Evolutionary conservation across 2,329 filamentous ascomycete genomes (phyloP).

Genomic region (Cercospora canescens): DNA sequence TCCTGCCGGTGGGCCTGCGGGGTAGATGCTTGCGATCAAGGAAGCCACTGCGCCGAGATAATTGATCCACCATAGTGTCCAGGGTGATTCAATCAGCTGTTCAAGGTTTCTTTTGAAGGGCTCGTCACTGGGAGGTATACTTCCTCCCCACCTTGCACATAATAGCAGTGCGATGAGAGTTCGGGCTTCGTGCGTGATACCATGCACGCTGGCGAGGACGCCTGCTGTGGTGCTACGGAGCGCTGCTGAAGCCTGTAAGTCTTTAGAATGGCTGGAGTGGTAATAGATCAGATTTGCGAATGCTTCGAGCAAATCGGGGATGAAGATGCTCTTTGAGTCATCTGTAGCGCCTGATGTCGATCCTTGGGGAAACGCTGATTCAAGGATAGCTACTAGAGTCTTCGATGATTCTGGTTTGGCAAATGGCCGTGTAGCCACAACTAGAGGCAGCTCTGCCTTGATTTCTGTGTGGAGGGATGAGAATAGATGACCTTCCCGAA

Average conservation of each 20-base stretch:
- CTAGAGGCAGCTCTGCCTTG: constrained; percentile 66
- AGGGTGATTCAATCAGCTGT: constrained; percentile 51
- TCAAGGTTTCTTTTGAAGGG: constrained; percentile 56
- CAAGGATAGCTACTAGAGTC: constrained; percentile 51
- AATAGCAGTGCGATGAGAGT: constrained; percentile 70
- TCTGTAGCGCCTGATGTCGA: constrained; percentile 22
- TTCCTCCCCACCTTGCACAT: constrained; percentile 72
- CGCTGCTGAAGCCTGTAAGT: constrained; percentile 61
- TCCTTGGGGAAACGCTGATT: constrained; percentile 46
- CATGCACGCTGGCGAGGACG: constrained; percentile 67
- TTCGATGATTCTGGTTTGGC: constrained; percentile 49
- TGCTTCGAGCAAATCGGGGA: constrained; percentile 50
- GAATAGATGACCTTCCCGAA: constrained; percentile 80
- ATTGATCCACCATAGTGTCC: constrained; percentile 64
- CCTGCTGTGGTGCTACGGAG: constrained; percentile 72
- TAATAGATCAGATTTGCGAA: constrained; percentile 61
- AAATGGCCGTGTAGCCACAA: constrained; percentile 59
- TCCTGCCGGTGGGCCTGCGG: constrained; percentile 53
- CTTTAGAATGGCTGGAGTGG: constrained; percentile 45
- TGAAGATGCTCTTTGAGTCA: constrained; percentile 46
- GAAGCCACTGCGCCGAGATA: constrained; percentile 63
- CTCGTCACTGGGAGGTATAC: constrained; percentile 59
- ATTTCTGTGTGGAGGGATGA: constrained; percentile 62
- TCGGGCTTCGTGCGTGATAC: constrained; percentile 70
- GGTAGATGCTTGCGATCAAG: constrained; percentile 61